phyloP scores from a whole-genome alignment of 2,329 filamentous ascomycete species.

The Penicillium sp. region DNA sequence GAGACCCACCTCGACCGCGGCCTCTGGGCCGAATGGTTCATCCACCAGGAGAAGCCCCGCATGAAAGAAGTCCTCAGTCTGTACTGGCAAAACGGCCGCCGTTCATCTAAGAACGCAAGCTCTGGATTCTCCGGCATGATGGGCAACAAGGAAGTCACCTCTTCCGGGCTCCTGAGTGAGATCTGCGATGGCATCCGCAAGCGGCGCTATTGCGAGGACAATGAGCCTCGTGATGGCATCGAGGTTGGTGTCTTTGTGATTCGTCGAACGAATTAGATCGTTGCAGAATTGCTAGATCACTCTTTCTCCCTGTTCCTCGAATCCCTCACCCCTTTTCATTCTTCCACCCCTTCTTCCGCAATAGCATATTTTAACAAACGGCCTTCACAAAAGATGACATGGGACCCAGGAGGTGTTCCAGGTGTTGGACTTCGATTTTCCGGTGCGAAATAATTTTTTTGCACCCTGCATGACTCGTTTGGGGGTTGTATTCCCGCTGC shows the following conservation, averaged over 20 bases:
- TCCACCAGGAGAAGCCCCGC: conserved; percentile 61
- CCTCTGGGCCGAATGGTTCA: conserved; percentile 63
- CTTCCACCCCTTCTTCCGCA: conserved; percentile 6
- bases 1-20: conserved; percentile 51
- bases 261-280: conserved; percentile 38
- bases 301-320: not conserved
- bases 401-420: conserved; percentile 12
- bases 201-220: conserved; percentile 46
- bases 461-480: conserved; percentile 14
- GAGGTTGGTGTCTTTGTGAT: conserved; percentile 52
- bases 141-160: conserved; percentile 47
- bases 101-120: conserved; percentile 29
- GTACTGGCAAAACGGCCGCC: conserved; percentile 42
- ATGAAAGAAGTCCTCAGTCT: conserved; percentile 51
- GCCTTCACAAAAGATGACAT: conserved; percentile 9
- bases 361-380: conserved; percentile 21
- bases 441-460: not conserved
- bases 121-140: conserved; percentile 26
- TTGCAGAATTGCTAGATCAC: not conserved
- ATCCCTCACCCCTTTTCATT: not conserved
- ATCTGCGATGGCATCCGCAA: conserved; percentile 58
- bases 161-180: conserved; percentile 57
- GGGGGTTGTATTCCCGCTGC: conserved; percentile 16
- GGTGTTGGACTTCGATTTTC: conserved; percentile 18
- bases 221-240: conserved; percentile 43